Evolutionary conservation across 2,329 filamentous ascomycete genomes (phyloP), one percentile per base, ranked within the genome.

Genomic region (Apiospora rasikravindrae): DNA sequence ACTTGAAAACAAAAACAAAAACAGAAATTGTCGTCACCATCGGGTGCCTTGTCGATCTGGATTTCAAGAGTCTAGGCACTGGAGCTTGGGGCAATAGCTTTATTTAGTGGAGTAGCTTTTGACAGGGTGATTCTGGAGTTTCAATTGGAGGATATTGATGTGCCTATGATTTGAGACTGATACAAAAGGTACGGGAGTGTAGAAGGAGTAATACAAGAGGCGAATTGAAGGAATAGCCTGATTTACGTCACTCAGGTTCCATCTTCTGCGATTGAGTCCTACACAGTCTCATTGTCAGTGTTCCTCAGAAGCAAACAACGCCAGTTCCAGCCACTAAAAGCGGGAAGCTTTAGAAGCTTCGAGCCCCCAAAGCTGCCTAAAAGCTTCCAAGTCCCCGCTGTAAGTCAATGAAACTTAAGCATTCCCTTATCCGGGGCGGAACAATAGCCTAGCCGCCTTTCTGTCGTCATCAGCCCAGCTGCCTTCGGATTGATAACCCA

Each of bases 381-480:
- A 45, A 49, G 45, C 45, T 49, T 10, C 51, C 51, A 2, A 19
- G 51, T 33, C 51, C 51, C 53, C 53, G 53, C 29, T 61, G 53
- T 33, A 37, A 19, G 14, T 2, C 26, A 26, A 37, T 5, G 33
- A 6, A 37, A 37, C 33, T 37, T 7, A 37, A 37, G 33, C 33
- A 29, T n/a, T 40, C 33, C 22, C 40, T 40, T 47, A 13, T 68
- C 66, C 66, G 66, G 66, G 40, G 14, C 66, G 66, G 66, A 68
- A 68, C 42, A 68, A 68, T 68, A 45, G 40, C 40, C 66, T 68
- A 45, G 40, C 66, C 66, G 40, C 44, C 40, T 47, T 47, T 47
- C 66, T 68, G 57, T 68, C 66, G 66, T 68, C 66, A 68, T 68
- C 66, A 68, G 66, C 66, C 13, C 66, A 47, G 42, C 16, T 68